Conservation (phyloP, 352 stramenopile genomes). For the Phytophthora macrochlamydospora region DNA sequence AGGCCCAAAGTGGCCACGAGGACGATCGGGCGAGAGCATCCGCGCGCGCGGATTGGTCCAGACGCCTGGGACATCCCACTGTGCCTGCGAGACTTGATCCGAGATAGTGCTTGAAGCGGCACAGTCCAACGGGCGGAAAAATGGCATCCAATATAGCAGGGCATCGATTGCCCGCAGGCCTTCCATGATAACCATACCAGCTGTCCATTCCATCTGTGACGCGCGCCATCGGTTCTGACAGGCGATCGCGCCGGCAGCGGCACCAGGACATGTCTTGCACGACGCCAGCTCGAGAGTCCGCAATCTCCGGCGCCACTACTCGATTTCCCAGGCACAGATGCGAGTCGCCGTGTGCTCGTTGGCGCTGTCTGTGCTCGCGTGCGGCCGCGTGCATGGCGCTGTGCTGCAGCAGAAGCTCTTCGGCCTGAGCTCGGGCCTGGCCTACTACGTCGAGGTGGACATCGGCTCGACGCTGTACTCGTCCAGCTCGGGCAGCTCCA, state of each 20-base stretch:
- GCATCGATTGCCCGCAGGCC: constrained; percentile 2
- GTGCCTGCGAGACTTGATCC: constrained; percentile 16
- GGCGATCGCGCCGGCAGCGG: not conserved
- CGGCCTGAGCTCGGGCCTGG: constrained; percentile 68
- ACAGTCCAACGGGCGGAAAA: constrained; percentile 16
- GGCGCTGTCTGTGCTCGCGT: too few species aligned
- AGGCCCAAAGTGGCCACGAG: constrained; percentile 29
- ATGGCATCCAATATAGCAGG: not conserved
- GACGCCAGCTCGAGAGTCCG: not conserved
- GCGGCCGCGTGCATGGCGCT: not conserved
- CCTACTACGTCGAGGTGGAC: constrained; percentile 61
- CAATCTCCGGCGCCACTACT: not conserved
- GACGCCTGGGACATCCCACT: constrained; percentile 25
- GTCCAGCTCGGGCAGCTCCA: constrained; percentile 28
- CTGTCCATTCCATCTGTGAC: not conserved
- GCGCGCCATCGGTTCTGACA: constrained; percentile 8
- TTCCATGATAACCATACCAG: not conserved
- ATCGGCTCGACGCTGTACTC: constrained; percentile 53
- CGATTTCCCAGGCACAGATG: not conserved
- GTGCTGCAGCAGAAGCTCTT: constrained; percentile 79
- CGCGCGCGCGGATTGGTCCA: not conserved
- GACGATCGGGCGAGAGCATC: constrained; percentile 4
- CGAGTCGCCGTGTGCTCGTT: too few species aligned
- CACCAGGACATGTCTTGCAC: not conserved
- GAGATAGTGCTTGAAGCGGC: constrained; percentile 2